These are phyloP conservation scores for Chloris gayana DNA, from an alignment of 176 grass and related monocot genomes.

Conservation along the genomic window DNA sequence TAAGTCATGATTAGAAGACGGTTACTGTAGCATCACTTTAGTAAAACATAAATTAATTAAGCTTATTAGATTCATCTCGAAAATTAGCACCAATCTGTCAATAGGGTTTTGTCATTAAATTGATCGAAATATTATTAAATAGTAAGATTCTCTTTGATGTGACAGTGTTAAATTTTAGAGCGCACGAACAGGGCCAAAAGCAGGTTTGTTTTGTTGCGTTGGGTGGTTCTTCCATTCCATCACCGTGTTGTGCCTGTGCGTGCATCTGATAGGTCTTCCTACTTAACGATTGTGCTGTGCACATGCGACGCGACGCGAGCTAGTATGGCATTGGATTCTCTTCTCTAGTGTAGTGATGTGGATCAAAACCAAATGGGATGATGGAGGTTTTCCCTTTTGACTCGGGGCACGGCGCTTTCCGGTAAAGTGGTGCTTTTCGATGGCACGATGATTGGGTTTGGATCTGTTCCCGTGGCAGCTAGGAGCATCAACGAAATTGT, in stretches of 20 bases:
- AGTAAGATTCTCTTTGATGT: no score
- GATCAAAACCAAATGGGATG: slow-evolving; percentile 9
- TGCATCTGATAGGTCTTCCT: not conserved
- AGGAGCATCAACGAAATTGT: not conserved
- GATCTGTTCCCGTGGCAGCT: not conserved
- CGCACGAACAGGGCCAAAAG: no score
- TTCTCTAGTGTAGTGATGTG: not conserved
- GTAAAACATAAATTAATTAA: no score
- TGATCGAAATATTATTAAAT: no score
- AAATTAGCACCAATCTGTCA: no score
- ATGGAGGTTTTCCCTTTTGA: slow-evolving; percentile 14
- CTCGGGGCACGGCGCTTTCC: slow-evolving; percentile 17
- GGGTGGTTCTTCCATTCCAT: not conserved
- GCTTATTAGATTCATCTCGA: no score
- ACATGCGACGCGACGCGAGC: no score
- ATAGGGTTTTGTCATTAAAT: no score
- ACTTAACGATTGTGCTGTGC: slow-evolving; percentile 18
- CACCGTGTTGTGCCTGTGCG: not conserved
- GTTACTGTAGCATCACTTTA: no score
- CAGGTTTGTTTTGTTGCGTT: not conserved
- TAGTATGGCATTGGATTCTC: slow-evolving; percentile 31
- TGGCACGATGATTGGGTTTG: slow-evolving; percentile 22
- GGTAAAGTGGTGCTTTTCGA: not conserved
- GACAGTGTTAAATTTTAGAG: no score
- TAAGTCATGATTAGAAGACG: no score